These are phyloP conservation scores for Metschnikowia amazonensis DNA, from an alignment of 805 yeast species.

Conservation along the genomic window DNA sequence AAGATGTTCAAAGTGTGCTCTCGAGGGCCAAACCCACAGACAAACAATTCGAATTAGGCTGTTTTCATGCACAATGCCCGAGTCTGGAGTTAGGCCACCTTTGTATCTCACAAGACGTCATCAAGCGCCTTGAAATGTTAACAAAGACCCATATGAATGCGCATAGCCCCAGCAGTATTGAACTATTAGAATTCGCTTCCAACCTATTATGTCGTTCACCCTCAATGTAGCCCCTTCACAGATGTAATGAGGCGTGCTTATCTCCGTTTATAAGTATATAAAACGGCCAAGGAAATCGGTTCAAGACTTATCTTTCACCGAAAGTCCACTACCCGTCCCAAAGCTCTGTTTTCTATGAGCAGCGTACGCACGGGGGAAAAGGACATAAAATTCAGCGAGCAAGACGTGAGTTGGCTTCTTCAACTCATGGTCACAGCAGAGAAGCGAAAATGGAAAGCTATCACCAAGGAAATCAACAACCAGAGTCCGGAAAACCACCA, in stretches of 20 bases:
- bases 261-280: not conserved
- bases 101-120: not conserved
- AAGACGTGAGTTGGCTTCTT: conserved; percentile 45
- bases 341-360: not conserved
- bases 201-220: not conserved
- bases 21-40: no score
- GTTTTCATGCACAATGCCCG: not conserved
- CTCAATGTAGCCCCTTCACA: not conserved
- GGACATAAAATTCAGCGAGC: conserved; percentile 31
- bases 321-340: not conserved
- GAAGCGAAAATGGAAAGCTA: conserved; percentile 56
- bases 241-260: not conserved
- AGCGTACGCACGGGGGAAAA: not conserved
- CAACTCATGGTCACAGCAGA: conserved; percentile 51
- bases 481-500: not conserved
- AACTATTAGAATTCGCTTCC: not conserved
- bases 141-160: not conserved
- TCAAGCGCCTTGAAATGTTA: not conserved
- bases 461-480: conserved; percentile 37
- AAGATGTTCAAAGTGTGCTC: no score
- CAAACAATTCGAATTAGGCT: no score
- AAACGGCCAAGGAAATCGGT: not conserved
- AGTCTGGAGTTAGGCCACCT: not conserved
- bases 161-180: not conserved
- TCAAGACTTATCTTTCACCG: not conserved